Evolutionary conservation across 371 early-diverging fungal species (phyloP).

Genomic region (Actinomortierella ambigua): DNA sequence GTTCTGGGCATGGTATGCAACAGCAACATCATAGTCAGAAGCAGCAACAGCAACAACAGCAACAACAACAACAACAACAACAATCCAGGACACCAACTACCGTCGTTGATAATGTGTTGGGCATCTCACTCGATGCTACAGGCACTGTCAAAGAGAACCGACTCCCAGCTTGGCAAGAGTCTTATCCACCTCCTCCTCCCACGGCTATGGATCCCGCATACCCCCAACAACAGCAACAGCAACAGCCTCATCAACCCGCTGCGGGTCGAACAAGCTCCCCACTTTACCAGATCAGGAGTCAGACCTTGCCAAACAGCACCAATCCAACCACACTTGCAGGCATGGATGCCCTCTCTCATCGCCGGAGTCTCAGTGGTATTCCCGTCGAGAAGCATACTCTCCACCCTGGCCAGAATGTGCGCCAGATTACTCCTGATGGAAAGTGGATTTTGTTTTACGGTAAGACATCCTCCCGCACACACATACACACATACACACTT

Average conservation of each 20-base stretch:
- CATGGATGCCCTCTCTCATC: conserved; percentile 3
- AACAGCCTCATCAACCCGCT: conserved; percentile 9
- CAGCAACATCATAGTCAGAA: conserved; percentile 44
- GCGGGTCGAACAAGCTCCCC: not conserved
- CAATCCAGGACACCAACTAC: not conserved
- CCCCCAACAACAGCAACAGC: conserved; percentile 22
- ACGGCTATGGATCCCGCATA: conserved; percentile 3
- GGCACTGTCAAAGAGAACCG: conserved; percentile 38
- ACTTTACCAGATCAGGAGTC: conserved; percentile 10
- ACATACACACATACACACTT: no score
- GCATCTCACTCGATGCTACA: conserved; percentile 36
- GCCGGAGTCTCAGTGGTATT: conserved; percentile 8
- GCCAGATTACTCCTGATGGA: conserved; percentile 19
- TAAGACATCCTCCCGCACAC: no score
- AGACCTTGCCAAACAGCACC: conserved; percentile 21
- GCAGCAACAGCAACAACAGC: conserved; percentile 6
- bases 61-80: not conserved
- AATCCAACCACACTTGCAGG: not conserved
- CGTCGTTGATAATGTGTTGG: conserved; percentile 17
- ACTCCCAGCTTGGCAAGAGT: conserved; percentile 35
- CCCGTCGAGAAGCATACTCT: no score
- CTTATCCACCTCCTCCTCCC: no score
- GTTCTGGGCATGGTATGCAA: conserved; percentile 15
- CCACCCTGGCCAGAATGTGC: not conserved
- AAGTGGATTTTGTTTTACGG: conserved; percentile 38